Evolutionary conservation across 2,329 filamentous ascomycete species (phyloP).

Genomic region (Penicillium brevicompactum): DNA sequence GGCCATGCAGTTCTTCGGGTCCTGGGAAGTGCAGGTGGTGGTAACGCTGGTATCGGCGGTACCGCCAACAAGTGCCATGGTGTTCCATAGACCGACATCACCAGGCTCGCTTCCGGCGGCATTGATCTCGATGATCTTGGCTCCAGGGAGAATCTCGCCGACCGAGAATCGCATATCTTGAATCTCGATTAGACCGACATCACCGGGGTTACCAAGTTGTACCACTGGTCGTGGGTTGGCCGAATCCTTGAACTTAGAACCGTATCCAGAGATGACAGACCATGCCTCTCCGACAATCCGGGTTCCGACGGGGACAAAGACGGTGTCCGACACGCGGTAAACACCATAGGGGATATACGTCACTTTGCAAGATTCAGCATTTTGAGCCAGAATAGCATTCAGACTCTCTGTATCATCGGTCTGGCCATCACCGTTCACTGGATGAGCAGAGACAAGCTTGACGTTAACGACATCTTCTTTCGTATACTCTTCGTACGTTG

Average conservation of each 20-base stretch:
- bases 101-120: conserved; percentile 50
- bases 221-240: conserved; percentile 52
- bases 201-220: conserved; percentile 53
- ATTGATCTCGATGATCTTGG: conserved; percentile 55
- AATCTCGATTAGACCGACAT: conserved; percentile 55
- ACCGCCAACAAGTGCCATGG: conserved; percentile 51
- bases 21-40: conserved; percentile 38
- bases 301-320: conserved; percentile 51
- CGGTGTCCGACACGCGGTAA: conserved; percentile 49
- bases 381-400: conserved; percentile 35
- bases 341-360: conserved; percentile 36
- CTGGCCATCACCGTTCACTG: conserved; percentile 47
- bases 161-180: conserved; percentile 57
- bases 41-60: conserved; percentile 45
- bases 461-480: conserved; percentile 49
- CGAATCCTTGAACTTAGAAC: conserved; percentile 49
- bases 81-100: conserved; percentile 56
- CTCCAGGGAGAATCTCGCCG: conserved; percentile 47
- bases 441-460: conserved; percentile 44
- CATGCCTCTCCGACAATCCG: conserved; percentile 59
- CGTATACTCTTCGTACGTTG: conserved; percentile 49
- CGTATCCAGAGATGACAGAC: conserved; percentile 53
- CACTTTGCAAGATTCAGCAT: conserved; percentile 34
- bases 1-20: conserved; percentile 49
- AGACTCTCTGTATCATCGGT: conserved; percentile 43